Evolutionary conservation across 495 filamentous ascomycete species (phyloP).

Genomic region (Neurospora intermedia): DNA sequence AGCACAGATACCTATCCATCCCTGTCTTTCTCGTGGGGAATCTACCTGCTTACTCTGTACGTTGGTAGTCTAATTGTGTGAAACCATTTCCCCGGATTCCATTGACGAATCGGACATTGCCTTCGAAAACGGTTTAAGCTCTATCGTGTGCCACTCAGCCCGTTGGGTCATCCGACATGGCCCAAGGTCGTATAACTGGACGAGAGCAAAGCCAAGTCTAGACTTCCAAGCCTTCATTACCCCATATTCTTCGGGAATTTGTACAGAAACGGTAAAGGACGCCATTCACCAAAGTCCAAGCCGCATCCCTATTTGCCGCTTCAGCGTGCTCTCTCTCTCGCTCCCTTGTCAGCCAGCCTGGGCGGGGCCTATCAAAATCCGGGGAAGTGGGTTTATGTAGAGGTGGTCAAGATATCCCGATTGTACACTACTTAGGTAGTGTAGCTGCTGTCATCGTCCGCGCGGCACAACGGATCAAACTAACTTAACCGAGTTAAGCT

Average conservation of each 20-base stretch:
- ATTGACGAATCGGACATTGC: background rate
- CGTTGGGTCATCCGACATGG: background rate
- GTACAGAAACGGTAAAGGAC: background rate
- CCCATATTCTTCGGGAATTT: background rate
- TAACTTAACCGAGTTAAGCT: background rate
- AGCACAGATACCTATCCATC: background rate
- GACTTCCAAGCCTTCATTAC: background rate
- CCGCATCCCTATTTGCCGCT: background rate
- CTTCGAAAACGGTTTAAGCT: background rate
- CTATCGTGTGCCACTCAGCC: background rate
- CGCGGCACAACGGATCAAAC: background rate
- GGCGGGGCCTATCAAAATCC: background rate
- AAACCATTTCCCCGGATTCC: background rate
- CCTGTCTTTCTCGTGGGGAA: background rate
- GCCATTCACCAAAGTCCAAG: background rate
- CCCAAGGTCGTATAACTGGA: background rate
- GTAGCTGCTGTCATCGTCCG: too few species aligned
- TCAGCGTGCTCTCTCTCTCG: background rate
- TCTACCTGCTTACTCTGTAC: background rate
- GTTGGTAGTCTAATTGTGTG: background rate
- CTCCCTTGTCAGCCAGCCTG: background rate
- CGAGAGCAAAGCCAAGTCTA: background rate
- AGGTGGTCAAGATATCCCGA: too few species aligned
- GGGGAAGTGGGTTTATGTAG: background rate
- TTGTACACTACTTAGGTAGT: too few species aligned